Conservation (phyloP, 495 filamentous ascomycete genomes). For the Penicillium simplicissimum region DNA sequence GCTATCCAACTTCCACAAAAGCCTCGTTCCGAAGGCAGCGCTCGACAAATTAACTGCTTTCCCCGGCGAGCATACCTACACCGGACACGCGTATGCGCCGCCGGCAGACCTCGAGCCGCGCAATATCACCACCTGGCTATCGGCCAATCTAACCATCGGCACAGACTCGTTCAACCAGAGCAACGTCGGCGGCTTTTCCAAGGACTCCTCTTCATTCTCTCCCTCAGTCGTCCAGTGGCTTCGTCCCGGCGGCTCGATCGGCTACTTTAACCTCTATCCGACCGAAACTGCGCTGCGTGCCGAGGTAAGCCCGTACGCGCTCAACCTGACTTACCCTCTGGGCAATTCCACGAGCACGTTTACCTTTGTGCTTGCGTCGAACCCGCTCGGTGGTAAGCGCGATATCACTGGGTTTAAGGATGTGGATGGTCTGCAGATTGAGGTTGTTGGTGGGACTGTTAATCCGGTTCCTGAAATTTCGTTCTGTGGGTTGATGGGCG, state of each 20-base stretch:
- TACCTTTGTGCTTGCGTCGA: constrained; percentile 3
- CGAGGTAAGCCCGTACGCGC: constrained; percentile 3
- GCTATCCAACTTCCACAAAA: constrained; percentile 30
- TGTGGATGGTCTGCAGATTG: constrained; percentile 3
- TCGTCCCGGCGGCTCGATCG: background rate
- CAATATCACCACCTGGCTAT: constrained; percentile 43
- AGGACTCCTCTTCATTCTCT: constrained; percentile 36
- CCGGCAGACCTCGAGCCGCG: constrained; percentile 42
- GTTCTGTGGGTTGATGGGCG: background rate
- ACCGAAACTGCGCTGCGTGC: background rate
- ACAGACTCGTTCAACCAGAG: constrained; percentile 39
- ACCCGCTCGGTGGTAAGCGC: background rate
- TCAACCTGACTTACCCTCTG: constrained; percentile 1
- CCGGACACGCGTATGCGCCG: constrained; percentile 36
- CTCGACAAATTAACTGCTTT: constrained; percentile 30
- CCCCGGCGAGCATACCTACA: constrained; percentile 38
- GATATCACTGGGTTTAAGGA: background rate
- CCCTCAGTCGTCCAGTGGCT: constrained; percentile 42
- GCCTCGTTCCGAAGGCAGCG: constrained; percentile 16
- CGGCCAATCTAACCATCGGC: constrained; percentile 41
- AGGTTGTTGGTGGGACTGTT: constrained; percentile 2
- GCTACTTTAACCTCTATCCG: constrained; percentile 3
- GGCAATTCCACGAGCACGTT: background rate
- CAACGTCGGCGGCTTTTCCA: constrained; percentile 38
- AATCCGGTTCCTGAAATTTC: constrained; percentile 4